These are phyloP conservation scores for Withania somnifera DNA, from an alignment of 305 asterid genomes.

Conservation along the genomic window DNA sequence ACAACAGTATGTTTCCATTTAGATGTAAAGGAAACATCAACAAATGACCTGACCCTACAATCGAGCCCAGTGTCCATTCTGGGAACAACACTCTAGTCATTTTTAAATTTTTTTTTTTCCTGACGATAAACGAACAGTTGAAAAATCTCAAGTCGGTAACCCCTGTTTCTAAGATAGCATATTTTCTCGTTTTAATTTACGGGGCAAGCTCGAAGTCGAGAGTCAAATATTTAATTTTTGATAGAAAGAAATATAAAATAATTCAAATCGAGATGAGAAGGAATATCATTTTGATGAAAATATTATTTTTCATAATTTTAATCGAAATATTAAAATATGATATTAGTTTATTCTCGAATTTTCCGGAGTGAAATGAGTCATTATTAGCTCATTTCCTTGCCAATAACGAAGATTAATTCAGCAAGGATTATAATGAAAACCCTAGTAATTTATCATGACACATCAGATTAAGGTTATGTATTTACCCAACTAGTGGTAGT, in stretches of 20 bases:
- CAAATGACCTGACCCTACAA: conserved; percentile 4
- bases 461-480: not conserved
- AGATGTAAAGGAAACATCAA: not conserved
- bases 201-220: not conserved
- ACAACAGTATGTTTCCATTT: not conserved
- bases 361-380: not conserved
- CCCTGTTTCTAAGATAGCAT: not conserved
- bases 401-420: not conserved
- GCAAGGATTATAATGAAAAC: not conserved
- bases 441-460: not conserved
- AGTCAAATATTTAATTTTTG: not conserved
- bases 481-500: not conserved
- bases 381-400: not conserved
- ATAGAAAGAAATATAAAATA: not conserved
- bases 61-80: not conserved
- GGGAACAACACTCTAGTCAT: not conserved
- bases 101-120: not conserved
- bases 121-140: not conserved
- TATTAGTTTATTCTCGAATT: not conserved
- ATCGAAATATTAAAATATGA: accelerated
- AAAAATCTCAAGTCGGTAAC: not conserved
- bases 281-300: too few species aligned
- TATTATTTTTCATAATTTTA: too few species aligned
- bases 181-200: not conserved
- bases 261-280: too few species aligned